Evolutionary conservation across 257 asterid genomes (phyloP), one percentile per base, ranked within the genome.

Genomic region (Ilex asprella): DNA sequence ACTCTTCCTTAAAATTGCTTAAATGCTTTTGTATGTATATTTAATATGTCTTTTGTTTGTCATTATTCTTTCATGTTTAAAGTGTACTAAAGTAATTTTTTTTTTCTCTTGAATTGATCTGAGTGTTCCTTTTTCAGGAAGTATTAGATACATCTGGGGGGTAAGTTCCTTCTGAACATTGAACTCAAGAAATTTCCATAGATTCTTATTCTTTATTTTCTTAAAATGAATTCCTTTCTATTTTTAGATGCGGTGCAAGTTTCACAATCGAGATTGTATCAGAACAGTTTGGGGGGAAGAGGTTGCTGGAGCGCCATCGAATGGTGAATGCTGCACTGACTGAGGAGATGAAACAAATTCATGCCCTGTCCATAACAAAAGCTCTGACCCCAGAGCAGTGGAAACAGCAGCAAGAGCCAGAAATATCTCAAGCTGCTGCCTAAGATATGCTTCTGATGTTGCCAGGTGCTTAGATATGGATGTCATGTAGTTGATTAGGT

Each of bases 261-360:
- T 91, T 78, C 81, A 55, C 80, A n/a, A 62, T 87, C 50, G 91
- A 81, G 82, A 78, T 91, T 6, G 95, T 79, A 15, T 77, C 96
- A 0, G 88, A 81, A 56, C 80, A 84, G 58, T 91, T 91, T 64
- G 91, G 84, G 68, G 98, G 98, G 53, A 87, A 91, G 72, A 80
- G 96, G 46, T 56, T 91, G 74, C 77, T 87, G 79, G 96, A 91
- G 77, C 88, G 96, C 87, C 98, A 91, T 73, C 75, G 98, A 30
- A 70, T 85, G 78, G 94, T 91, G 16, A 91, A 91, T 58, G 73
- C 79, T 58, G 94, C 97, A 11, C 59, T 91, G 53, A 77, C 39
- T 0, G 97, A 91, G 68, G 94, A 87, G 81, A 76, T 91, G 91
- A 85, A 82, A 56, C 82, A 85, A 46, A 87, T 91, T 58, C 96